phyloP scores from a whole-genome alignment of 768 basidiomycete species.

The Rhodocollybia butyracea region DNA sequence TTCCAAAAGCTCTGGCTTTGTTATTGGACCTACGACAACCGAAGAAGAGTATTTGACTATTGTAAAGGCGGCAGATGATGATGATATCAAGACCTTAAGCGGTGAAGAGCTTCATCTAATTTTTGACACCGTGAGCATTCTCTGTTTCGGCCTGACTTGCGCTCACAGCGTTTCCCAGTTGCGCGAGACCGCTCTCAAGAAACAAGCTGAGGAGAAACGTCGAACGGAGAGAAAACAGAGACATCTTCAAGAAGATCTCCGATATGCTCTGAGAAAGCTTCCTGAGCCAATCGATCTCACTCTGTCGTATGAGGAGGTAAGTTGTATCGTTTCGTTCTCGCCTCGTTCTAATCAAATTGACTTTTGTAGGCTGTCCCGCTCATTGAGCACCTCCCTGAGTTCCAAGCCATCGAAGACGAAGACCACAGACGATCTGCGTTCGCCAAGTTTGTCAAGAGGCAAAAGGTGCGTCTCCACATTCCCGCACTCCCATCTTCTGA shows the following conservation, averaged over 20 bases:
- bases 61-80: slow-evolving; percentile 55
- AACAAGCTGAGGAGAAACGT: slow-evolving; percentile 84
- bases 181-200: slow-evolving; percentile 64
- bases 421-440: slow-evolving; percentile 80
- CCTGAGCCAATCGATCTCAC: slow-evolving; percentile 76
- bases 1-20: slow-evolving; percentile 25
- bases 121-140: slow-evolving; percentile 56
- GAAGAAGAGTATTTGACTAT: slow-evolving; percentile 60
- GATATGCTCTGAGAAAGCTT: slow-evolving; percentile 92
- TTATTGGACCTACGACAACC: slow-evolving; percentile 53
- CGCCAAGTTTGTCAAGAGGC: slow-evolving; percentile 83
- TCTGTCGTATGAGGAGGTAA: slow-evolving; percentile 76
- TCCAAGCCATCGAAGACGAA: slow-evolving; percentile 84
- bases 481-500: background rate
- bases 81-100: slow-evolving; percentile 42
- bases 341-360: background rate
- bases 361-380: slow-evolving; percentile 59
- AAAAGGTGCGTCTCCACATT: slow-evolving; percentile 59
- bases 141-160: background rate
- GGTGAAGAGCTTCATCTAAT: slow-evolving; percentile 54
- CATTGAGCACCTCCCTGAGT: slow-evolving; percentile 84
- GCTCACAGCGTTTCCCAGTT: slow-evolving; percentile 43
- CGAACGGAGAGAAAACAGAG: slow-evolving; percentile 80
- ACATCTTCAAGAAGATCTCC: slow-evolving; percentile 90
- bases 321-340: slow-evolving; percentile 21